Percentiles rank a stretch among this genome's conserved stretches.
Conservation (phyloP, 75 land plant species). For the Adiantum capillusveneris region DNA sequence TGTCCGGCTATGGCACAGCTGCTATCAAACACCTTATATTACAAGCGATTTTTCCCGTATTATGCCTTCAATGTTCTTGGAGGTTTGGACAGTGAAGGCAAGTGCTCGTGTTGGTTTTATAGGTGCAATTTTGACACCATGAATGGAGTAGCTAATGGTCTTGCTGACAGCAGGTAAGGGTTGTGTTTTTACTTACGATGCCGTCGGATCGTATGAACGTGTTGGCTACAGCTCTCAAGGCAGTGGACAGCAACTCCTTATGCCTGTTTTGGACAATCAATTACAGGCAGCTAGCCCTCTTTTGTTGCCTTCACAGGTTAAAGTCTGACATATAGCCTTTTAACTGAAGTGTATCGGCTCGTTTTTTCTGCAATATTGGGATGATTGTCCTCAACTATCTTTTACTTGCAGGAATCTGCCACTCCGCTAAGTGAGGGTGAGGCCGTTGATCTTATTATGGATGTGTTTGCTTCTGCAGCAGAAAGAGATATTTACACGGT, state of each 20-base stretch:
- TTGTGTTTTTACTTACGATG: conserved; percentile 96
- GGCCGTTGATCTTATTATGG: conserved; percentile 87
- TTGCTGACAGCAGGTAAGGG: conserved; percentile 60
- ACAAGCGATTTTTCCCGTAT: conserved; percentile 95
- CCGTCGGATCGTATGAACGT: conserved; percentile 94
- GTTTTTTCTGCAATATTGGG: background rate
- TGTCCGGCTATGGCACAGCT: conserved; percentile 97
- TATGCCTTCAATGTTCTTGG: conserved; percentile 93
- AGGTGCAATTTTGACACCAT: background rate
- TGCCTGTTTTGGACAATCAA: conserved; percentile 90
- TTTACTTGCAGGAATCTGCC: conserved; percentile 56
- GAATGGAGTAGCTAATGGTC: background rate
- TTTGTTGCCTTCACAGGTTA: conserved; percentile 62
- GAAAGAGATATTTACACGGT: conserved; percentile 93
- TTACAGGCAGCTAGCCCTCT: conserved; percentile 94
- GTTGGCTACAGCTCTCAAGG: conserved; percentile 92
- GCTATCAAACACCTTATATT: conserved; percentile 88
- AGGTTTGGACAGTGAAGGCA: conserved; percentile 91
- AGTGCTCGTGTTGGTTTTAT: background rate
- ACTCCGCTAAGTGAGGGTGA: conserved; percentile 71
- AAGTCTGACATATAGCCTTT: background rate
- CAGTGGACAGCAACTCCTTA: conserved; percentile 68
- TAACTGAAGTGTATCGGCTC: too few species aligned
- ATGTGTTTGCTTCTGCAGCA: conserved; percentile 81
- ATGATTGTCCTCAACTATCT: too few species aligned